Base-by-base conservation (phyloP, 257 asterid genomes). In the Ballota nigra region DNA sequence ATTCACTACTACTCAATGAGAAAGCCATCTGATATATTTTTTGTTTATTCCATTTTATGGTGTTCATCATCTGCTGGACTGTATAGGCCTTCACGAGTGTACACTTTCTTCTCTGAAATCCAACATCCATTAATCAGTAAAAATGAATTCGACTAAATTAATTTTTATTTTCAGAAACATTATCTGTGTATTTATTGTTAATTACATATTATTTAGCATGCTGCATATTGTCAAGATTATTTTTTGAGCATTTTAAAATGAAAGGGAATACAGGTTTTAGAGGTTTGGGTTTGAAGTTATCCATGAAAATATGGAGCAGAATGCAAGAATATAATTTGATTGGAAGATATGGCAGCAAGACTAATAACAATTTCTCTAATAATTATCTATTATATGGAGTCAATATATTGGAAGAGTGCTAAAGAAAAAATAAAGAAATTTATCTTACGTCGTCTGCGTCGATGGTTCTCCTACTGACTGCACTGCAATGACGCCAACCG, bases 381-480 rank as follows among this genome's bases (percentile, higher is more conserved):
- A 5, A 38, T 51, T 38, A 45, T 38, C 28, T 3, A 40, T n/a
- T 0, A 41, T 26, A 40, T 28, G 75, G 34, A 43, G 45, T 2
- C 29, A 0, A 20, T 19, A 49, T 34, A 33, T 62, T 33, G 11
- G 31, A 24, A 26, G 67, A 29, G 23, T 59, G 31, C 60, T n/a
- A n/a, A 51, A 58, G 22, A 22, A 9, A 72, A 47, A 9, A 16
- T 45, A 64, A 43, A 75, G 58, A 60, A 71, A 20, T 10, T 36
- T 51, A 79, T 57, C 97, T 86, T 89, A 95, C 99, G 99, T 92
- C 98, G 92, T 95, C 79, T 95, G 99, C 6, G 99, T 95, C 38
- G 99, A 95, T 53, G 99, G 99, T 88, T 95, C 99, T 36, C 99
- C 99, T 24, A 95, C 71, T 0, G 99, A 95, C 86, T 95, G 99